Evolutionary conservation across 192 early-diverging fungal genomes (phyloP).

Genomic region (Entomortierella parvispora): DNA sequence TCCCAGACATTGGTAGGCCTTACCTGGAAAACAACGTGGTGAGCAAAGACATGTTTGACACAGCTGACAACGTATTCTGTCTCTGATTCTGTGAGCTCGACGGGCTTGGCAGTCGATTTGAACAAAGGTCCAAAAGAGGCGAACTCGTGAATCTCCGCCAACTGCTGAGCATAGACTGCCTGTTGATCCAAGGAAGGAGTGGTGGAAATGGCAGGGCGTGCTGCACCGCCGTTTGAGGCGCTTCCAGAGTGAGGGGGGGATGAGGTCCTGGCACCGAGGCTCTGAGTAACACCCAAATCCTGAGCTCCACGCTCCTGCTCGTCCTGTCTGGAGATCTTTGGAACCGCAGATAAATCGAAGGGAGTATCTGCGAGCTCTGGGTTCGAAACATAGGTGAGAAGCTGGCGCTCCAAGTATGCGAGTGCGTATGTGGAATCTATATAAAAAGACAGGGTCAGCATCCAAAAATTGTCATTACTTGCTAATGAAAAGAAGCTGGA

Average conservation of each 20-base stretch:
- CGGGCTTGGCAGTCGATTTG: conserved; percentile 81
- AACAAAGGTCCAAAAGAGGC: conserved; percentile 86
- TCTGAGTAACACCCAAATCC: conserved; percentile 39
- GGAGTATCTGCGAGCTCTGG: conserved; percentile 65
- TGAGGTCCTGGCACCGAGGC: conserved; percentile 38
- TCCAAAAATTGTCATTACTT: not conserved
- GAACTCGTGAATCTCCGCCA: conserved; percentile 87
- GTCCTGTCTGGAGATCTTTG: conserved; percentile 89
- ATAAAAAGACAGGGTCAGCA: conserved; percentile 12
- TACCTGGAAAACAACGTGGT: conserved; percentile 95
- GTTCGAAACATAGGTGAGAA: conserved; percentile 87
- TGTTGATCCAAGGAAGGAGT: conserved; percentile 69
- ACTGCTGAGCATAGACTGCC: conserved; percentile 76
- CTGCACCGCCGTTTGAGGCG: conserved; percentile 34
- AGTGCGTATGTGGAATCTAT: conserved; percentile 88
- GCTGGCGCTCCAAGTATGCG: conserved; percentile 84
- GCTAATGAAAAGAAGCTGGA: not conserved
- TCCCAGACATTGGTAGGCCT: no score
- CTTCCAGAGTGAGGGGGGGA: conserved; percentile 40
- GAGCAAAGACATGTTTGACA: conserved; percentile 92
- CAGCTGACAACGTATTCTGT: conserved; percentile 95
- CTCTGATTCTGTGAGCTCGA: conserved; percentile 91
- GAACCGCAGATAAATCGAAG: conserved; percentile 84
- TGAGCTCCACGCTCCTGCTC: conserved; percentile 78
- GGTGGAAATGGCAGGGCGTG: conserved; percentile 51